Percentiles rank a stretch among this genome's conserved stretches.
Evolutionary conservation across 176 grass and related monocot genomes (phyloP).

Genomic region (Phyllostachys edulis): DNA sequence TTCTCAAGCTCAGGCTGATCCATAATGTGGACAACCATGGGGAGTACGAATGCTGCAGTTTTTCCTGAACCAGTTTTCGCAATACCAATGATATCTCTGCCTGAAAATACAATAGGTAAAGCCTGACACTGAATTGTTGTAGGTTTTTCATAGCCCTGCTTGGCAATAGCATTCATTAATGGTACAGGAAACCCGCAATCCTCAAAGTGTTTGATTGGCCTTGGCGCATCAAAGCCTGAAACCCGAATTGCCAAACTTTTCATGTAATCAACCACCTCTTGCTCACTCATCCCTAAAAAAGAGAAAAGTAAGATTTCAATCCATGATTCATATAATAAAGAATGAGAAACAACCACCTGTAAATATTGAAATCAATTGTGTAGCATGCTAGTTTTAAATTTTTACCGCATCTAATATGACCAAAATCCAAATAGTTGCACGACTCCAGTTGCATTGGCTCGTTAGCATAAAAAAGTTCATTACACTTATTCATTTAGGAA

Average conservation of each 20-base stretch:
- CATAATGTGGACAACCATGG: slow-evolving; percentile 99
- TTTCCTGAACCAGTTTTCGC: slow-evolving; percentile 99
- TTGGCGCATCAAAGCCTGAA: slow-evolving; percentile 89
- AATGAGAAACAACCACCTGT: slow-evolving; percentile 17
- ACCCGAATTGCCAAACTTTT: slow-evolving; percentile 87
- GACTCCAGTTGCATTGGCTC: neutral
- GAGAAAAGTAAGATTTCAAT: slow-evolving; percentile 16
- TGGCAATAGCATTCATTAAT: slow-evolving; percentile 88
- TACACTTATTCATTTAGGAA: neutral
- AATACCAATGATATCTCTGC: slow-evolving; percentile 97
- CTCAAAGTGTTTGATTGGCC: slow-evolving; percentile 77
- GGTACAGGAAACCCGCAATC: slow-evolving; percentile 80
- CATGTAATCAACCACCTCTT: slow-evolving; percentile 77
- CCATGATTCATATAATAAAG: slow-evolving; percentile 27
- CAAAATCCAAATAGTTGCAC: neutral
- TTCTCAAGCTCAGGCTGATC: slow-evolving; percentile 97
- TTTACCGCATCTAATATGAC: neutral
- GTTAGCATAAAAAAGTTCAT: neutral
- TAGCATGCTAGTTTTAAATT: neutral
- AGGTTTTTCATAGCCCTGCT: slow-evolving; percentile 94
- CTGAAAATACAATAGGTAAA: slow-evolving; percentile 86
- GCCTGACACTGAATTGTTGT: slow-evolving; percentile 96
- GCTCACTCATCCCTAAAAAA: slow-evolving; percentile 77
- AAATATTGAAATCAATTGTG: neutral
- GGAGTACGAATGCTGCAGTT: slow-evolving; percentile 96